Conservation (phyloP, 352 stramenopile species). For the Globisporangium uncinulatum region DNA sequence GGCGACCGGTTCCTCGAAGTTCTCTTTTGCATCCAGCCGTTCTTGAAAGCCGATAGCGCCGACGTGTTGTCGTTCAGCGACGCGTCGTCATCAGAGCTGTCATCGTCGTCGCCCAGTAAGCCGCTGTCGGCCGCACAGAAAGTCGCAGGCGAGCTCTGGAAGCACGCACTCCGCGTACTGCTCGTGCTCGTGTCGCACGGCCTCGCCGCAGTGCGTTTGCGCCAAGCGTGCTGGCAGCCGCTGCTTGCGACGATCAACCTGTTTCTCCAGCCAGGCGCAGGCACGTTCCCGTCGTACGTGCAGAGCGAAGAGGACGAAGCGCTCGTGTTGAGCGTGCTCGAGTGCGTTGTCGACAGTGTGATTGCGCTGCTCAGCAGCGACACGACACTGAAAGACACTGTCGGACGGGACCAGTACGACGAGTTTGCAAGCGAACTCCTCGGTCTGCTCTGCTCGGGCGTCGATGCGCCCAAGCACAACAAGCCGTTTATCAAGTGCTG, state of each 20-base stretch:
- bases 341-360: conserved; percentile 68
- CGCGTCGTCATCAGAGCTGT: background rate
- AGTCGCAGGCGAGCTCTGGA: conserved; percentile 67
- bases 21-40: conserved; percentile 63
- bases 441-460: conserved; percentile 47
- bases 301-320: conserved; percentile 72
- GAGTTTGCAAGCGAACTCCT: conserved; percentile 55
- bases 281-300: conserved; percentile 47
- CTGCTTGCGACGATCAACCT: conserved; percentile 58
- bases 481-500: conserved; percentile 64
- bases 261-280: conserved; percentile 52
- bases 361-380: conserved; percentile 42
- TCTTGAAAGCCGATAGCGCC: conserved; percentile 36
- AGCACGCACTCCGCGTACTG: conserved; percentile 65
- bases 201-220: conserved; percentile 42
- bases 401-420: conserved; percentile 12
- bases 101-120: conserved; percentile 22
- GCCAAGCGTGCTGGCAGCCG: conserved; percentile 41
- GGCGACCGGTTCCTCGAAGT: conserved; percentile 54
- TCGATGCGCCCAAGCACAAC: conserved; percentile 49
- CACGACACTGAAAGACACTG: conserved; percentile 18
- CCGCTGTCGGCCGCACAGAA: conserved; percentile 53
- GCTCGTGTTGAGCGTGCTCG: conserved; percentile 67
- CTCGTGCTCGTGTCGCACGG: conserved; percentile 70
- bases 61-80: too few relatives aligned